These are phyloP conservation scores for Salisapilia sapeloensis DNA, from an alignment of 352 stramenopile genomes.

Conservation along the genomic window DNA sequence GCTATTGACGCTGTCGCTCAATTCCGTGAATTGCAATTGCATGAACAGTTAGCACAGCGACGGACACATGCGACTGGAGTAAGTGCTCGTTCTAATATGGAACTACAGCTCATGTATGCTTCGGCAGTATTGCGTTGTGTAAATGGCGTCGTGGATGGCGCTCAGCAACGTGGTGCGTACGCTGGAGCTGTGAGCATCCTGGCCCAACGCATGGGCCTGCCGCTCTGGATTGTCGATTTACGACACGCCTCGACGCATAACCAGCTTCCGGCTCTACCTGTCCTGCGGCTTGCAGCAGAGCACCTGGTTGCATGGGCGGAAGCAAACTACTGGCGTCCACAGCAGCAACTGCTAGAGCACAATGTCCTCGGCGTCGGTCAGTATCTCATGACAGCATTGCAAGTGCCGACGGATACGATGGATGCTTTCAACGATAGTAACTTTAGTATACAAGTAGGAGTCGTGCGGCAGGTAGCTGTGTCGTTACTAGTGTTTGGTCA, in stretches of 20 bases:
- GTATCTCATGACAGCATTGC: too few relatives aligned
- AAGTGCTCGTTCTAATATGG: slow-evolving; percentile 58
- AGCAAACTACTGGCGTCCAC: slow-evolving; percentile 74
- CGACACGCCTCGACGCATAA: slow-evolving; percentile 89
- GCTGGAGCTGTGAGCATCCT: slow-evolving; percentile 54
- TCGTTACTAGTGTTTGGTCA: slow-evolving; percentile 40
- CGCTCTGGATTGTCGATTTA: slow-evolving; percentile 87
- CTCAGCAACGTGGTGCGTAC: slow-evolving; percentile 52
- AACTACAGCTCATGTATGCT: slow-evolving; percentile 54
- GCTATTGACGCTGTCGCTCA: slow-evolving; percentile 63
- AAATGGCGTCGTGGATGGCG: slow-evolving; percentile 66
- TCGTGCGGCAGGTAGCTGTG: slow-evolving; percentile 32
- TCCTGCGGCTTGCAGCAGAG: slow-evolving; percentile 72
- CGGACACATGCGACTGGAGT: slow-evolving; percentile 50
- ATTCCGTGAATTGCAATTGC: slow-evolving; percentile 53
- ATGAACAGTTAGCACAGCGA: slow-evolving; percentile 46
- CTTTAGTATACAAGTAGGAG: too few relatives aligned
- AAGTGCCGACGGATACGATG: too few relatives aligned
- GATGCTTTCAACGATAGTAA: too few relatives aligned
- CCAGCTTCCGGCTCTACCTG: slow-evolving; percentile 77
- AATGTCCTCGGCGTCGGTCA: slow-evolving; percentile 26
- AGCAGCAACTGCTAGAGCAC: slow-evolving; percentile 28
- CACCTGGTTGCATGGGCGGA: slow-evolving; percentile 82
- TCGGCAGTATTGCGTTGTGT: slow-evolving; percentile 57
- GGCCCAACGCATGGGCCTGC: slow-evolving; percentile 82